These are phyloP conservation scores for Eimeria praecox DNA, from an alignment of 169 alveolate species.

Conservation along the genomic window DNA sequence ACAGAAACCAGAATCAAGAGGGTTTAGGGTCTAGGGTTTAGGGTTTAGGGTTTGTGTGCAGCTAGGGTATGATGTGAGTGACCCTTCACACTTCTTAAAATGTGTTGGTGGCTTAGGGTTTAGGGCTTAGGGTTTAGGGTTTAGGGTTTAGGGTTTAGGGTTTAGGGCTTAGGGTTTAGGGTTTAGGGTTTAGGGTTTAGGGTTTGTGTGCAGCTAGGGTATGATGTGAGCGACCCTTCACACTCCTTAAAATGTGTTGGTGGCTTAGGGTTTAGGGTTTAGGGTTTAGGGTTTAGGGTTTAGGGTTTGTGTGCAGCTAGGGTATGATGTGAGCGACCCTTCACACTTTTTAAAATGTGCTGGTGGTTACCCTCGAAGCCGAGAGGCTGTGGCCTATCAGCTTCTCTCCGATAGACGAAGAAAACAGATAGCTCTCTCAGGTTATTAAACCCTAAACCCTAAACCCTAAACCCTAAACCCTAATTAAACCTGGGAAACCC, in stretches of 20 bases:
- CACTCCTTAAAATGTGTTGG: slow-evolving; percentile 1
- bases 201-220: slow-evolving; percentile 77
- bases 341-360: background rate
- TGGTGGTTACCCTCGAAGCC: slow-evolving; percentile 65
- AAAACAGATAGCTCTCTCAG: slow-evolving; percentile 79
- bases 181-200: slow-evolving; percentile 56
- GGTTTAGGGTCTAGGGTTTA: slow-evolving; percentile 31
- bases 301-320: slow-evolving; percentile 74
- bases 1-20: background rate
- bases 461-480: slow-evolving; percentile 16
- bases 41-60: slow-evolving; percentile 59
- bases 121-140: background rate
- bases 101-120: background rate
- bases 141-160: background rate
- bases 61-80: slow-evolving; percentile 81
- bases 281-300: slow-evolving; percentile 55
- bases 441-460: slow-evolving; percentile 28
- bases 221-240: slow-evolving; percentile 75
- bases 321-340: slow-evolving; percentile 79
- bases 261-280: slow-evolving; percentile 25
- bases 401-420: slow-evolving; percentile 78
- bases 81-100: slow-evolving; percentile 9
- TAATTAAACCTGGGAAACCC: background rate
- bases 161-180: background rate
- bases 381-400: slow-evolving; percentile 83